Base-by-base conservation (phyloP, 257 asterid genomes). In the Solanum lycopersicoides region DNA sequence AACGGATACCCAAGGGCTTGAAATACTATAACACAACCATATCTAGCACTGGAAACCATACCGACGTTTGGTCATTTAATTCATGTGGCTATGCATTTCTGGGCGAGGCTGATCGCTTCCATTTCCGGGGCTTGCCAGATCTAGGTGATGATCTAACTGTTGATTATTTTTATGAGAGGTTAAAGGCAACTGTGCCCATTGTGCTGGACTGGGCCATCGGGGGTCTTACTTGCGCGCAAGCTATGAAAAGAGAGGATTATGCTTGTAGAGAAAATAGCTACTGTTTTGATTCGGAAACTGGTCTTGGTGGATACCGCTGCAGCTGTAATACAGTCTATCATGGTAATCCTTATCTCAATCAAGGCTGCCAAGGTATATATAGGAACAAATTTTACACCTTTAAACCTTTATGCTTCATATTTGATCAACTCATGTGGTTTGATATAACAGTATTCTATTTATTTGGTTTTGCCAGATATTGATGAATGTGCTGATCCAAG, bases 401-500 rank as follows among this genome's bases (percentile, higher is more conserved):
- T 41, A 41, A 41, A 41, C 45, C 12, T 12, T 45, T 44, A 41
- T 8, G 11, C 44, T 41, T 3, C 11, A 15, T 10, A 37, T 41
- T 83, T 37, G 89, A 14, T 42, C 65, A 41, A 9, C 12, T 42
- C 42, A 39, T 8, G 4, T 11, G 4, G 14, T 44, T 45, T 45
- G 53, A 45, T 45, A 45, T 12, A 45, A 45, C 15, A 4, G 53
- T 45, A 12, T 45, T 45, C 53, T 4, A 45, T 45, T 4, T 45
- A 45, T 45, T 45, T 45, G 16, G 15, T 82, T 82, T 63, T 3
- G 79, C n/a, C 83, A 94, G 96, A 94, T 89, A 87, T 90, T 69
- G 84, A 94, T 74, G 98, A 93, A 84, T 94, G 98, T 72, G 77
- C 7, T 25, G 76, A 59, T 56, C 69, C 44, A 75, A 90, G 5